phyloP scores from a whole-genome alignment of 176 grass and related monocot genomes.

The Oryza brachyantha region DNA sequence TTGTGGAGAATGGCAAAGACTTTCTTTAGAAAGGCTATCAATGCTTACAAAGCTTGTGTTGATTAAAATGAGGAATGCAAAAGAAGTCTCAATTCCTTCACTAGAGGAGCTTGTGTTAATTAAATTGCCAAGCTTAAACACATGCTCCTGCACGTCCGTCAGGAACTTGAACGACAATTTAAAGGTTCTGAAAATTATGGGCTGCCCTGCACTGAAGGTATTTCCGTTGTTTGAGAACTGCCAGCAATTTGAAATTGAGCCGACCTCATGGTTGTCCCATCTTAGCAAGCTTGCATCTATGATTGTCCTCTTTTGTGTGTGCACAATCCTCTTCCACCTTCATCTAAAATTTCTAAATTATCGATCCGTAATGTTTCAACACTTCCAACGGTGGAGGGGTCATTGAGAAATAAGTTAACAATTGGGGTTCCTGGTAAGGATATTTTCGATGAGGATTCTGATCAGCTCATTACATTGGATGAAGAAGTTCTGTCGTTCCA shows the following conservation, averaged over 20 bases:
- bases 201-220: background rate
- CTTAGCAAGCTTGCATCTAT: background rate
- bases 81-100: background rate
- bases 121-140: background rate
- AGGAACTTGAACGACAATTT: slow-evolving; percentile 6
- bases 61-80: background rate
- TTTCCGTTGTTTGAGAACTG: slow-evolving; percentile 15
- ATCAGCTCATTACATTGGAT: background rate
- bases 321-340: slow-evolving; percentile 7
- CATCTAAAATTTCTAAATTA: background rate
- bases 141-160: background rate
- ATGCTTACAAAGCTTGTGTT: slow-evolving; percentile 17
- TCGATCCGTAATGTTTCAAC: rapidly evolving
- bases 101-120: slow-evolving; percentile 29
- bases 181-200: background rate
- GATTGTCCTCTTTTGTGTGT: background rate
- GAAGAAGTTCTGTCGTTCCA: slow-evolving; percentile 13
- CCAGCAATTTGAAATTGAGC: background rate
- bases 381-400: background rate
- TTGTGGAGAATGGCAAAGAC: slow-evolving; percentile 11
- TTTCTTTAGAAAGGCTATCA: background rate
- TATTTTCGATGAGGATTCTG: background rate
- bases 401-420: background rate
- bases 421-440: background rate
- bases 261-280: background rate